Percentiles rank a stretch among this genome's conserved stretches.
These are phyloP conservation scores for Scedosporium dehoogii DNA, from an alignment of 2,329 filamentous ascomycete species.

Conservation along the genomic window DNA sequence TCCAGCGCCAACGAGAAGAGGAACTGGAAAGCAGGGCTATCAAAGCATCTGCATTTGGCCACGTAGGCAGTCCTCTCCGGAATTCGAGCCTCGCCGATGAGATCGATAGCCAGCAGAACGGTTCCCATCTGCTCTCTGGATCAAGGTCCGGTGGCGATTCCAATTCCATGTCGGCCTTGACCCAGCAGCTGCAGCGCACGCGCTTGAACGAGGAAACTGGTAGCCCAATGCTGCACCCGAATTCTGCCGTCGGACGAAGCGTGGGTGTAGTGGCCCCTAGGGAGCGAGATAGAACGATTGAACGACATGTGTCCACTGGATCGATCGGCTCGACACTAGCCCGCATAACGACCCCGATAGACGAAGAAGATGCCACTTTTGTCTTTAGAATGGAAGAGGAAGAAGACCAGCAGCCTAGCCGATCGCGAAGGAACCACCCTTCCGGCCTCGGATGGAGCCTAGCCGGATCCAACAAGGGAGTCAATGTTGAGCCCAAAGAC, in stretches of 20 bases:
- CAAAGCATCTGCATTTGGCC: conserved; percentile 48
- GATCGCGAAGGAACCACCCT: conserved; percentile 38
- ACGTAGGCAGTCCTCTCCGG: conserved; percentile 55
- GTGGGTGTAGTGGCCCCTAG: conserved; percentile 28
- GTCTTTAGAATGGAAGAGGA: conserved; percentile 59
- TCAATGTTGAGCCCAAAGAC: not conserved
- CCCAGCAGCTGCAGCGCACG: conserved; percentile 53
- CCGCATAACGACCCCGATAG: conserved; percentile 54
- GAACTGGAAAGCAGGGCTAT: conserved; percentile 22
- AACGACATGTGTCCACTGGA: conserved; percentile 50
- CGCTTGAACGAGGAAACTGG: conserved; percentile 38
- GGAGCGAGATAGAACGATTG: conserved; percentile 30
- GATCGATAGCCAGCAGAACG: conserved; percentile 24
- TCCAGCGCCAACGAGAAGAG: conserved; percentile 49
- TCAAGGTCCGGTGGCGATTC: conserved; percentile 37
- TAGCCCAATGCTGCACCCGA: conserved; percentile 42
- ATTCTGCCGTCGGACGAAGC: conserved; percentile 29
- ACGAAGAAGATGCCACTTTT: conserved; percentile 54
- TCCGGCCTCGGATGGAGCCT: conserved; percentile 35
- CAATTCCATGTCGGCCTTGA: conserved; percentile 47
- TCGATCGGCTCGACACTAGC: conserved; percentile 45
- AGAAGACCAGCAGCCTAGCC: conserved; percentile 37
- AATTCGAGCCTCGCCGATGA: conserved; percentile 52
- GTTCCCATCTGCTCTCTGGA: conserved; percentile 22
- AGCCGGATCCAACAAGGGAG: conserved; percentile 16